Conservation (phyloP, 2,329 filamentous ascomycete species). For the Ciborinia camelliae region DNA sequence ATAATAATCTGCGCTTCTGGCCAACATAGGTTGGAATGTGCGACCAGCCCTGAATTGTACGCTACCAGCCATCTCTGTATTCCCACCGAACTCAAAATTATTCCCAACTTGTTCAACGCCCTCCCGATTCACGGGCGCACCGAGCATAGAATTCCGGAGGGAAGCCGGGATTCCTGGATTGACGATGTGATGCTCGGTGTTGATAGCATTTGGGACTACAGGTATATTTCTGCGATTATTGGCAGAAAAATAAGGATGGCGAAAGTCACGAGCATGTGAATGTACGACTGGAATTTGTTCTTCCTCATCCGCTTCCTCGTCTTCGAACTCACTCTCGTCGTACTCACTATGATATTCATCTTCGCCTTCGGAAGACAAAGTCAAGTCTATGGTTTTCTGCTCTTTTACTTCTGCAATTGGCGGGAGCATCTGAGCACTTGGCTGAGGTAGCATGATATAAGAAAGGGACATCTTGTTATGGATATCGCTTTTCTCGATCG, state of each 20-base stretch:
- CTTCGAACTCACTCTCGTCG: no score
- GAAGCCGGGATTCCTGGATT: background rate
- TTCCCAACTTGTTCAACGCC: background rate
- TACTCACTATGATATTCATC: no score
- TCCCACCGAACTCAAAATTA: background rate
- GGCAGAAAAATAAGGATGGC: background rate
- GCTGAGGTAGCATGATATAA: background rate
- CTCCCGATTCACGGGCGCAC: background rate
- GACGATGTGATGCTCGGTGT: background rate
- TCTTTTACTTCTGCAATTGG: background rate
- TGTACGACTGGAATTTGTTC: background rate
- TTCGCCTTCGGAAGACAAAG: background rate
- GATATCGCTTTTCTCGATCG: background rate
- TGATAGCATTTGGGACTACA: background rate
- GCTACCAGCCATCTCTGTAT: background rate
- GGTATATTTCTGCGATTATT: background rate
- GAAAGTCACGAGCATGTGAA: background rate
- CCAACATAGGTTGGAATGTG: background rate
- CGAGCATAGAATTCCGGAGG: background rate
- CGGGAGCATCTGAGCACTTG: no score
- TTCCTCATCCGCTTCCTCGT: background rate
- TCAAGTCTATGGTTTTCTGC: background rate
- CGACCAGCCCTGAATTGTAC: background rate
- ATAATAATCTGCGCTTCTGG: background rate
- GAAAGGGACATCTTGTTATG: slow-evolving; percentile 1